phyloP scores from a whole-genome alignment of 2,329 filamentous ascomycete genomes.

The Pseudocercospora crystallina region DNA sequence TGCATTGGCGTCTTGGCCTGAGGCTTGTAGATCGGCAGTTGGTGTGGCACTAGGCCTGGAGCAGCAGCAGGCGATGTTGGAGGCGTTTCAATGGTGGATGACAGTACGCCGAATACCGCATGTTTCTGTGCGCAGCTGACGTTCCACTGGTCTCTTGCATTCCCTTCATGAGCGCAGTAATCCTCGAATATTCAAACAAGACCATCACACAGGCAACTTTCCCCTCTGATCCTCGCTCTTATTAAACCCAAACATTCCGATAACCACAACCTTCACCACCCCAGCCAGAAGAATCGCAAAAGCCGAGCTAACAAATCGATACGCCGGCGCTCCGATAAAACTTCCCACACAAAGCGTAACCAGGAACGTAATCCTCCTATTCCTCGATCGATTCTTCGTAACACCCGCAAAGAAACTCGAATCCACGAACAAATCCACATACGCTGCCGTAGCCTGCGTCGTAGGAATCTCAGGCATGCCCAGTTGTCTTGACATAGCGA shows the following conservation, averaged over 20 bases:
- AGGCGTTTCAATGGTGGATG: too few relatives aligned
- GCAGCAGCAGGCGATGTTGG: too few relatives aligned
- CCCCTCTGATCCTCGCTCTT: neutral
- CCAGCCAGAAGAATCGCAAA: conserved; percentile 8
- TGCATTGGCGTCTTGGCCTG: too few relatives aligned
- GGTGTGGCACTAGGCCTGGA: too few relatives aligned
- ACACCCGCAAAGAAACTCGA: conserved; percentile 45
- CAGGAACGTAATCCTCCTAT: conserved; percentile 53
- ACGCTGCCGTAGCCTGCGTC: conserved; percentile 64
- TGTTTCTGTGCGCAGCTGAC: too few relatives aligned
- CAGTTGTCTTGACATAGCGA: conserved; percentile 57
- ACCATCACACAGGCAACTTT: too few relatives aligned
- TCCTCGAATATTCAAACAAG: too few relatives aligned
- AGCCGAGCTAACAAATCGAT: conserved; percentile 23
- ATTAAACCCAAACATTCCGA: conserved; percentile 10
- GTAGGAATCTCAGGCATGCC: conserved; percentile 62
- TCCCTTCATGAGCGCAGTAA: too few relatives aligned
- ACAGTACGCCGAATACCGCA: too few relatives aligned
- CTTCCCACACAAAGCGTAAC: conserved; percentile 49
- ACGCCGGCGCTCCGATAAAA: conserved; percentile 52
- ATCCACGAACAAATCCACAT: conserved; percentile 61
- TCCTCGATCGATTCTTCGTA: conserved; percentile 50
- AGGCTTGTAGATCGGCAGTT: too few relatives aligned
- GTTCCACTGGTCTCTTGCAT: too few relatives aligned
- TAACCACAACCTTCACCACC: conserved; percentile 7